Conservation (phyloP, 163 green algal species). For the Chlorella variabilis region DNA sequence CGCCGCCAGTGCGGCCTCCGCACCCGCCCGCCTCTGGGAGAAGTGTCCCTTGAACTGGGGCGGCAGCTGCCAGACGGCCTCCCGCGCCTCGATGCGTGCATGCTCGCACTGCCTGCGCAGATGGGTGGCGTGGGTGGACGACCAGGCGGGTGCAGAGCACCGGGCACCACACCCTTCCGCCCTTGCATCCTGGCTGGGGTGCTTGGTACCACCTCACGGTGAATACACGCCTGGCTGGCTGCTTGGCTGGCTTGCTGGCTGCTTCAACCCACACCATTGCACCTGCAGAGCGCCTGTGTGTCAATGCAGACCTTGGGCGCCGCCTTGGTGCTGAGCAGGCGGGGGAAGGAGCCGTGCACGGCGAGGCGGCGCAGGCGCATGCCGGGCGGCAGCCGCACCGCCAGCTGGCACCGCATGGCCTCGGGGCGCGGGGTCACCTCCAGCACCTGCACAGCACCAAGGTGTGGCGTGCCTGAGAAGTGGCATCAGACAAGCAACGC, state of each 20-base stretch:
- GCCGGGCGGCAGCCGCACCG: neutral
- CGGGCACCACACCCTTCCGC: too few relatives aligned
- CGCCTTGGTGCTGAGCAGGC: neutral
- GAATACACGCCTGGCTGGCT: too few relatives aligned
- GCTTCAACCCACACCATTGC: neutral
- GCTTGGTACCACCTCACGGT: too few relatives aligned
- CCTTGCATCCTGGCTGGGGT: too few relatives aligned
- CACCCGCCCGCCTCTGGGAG: too few relatives aligned
- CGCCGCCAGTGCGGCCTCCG: neutral
- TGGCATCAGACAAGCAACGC: too few relatives aligned
- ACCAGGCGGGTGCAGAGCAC: neutral
- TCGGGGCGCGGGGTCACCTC: slow-evolving; percentile 9
- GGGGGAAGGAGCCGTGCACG: slow-evolving; percentile 3
- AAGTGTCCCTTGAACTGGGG: too few relatives aligned
- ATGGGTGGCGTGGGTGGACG: neutral
- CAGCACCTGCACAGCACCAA: neutral
- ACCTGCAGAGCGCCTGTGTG: neutral
- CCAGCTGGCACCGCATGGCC: neutral
- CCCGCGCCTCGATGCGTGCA: neutral
- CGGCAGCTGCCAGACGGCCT: slow-evolving; percentile 1
- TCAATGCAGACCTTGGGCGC: slow-evolving; percentile 8
- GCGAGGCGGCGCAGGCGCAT: neutral
- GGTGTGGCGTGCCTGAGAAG: too few relatives aligned
- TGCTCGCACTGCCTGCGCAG: neutral
- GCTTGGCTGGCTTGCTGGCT: too few relatives aligned